Percentiles rank a stretch among this genome's conserved stretches.
phyloP scores from a whole-genome alignment of 129 eudicot genomes.

The Artemisia argyi region DNA sequence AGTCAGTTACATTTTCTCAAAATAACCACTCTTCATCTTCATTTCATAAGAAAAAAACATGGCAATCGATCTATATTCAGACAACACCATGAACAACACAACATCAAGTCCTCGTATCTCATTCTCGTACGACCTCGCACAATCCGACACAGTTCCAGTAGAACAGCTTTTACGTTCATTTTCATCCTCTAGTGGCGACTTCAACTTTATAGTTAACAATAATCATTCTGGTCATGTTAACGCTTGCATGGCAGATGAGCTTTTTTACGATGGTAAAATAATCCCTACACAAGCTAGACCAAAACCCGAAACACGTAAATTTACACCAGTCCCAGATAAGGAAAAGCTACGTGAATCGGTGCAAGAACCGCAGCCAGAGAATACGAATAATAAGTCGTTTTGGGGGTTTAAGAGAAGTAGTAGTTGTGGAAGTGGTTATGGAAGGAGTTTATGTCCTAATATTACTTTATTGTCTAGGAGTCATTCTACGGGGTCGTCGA shows the following conservation, averaged over 20 bases:
- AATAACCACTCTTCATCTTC: conserved; percentile 26
- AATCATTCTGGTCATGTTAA: conserved; percentile 44
- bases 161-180: conserved; percentile 63
- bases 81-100: conserved; percentile 29
- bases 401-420: conserved; percentile 81
- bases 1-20: conserved; percentile 13
- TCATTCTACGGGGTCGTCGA: conserved; percentile 77
- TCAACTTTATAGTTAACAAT: conserved; percentile 67
- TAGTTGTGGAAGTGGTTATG: conserved; percentile 76
- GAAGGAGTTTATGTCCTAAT: conserved; percentile 64
- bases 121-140: conserved; percentile 76
- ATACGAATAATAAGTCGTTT: conserved; percentile 51
- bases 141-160: conserved; percentile 54
- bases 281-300: conserved; percentile 55
- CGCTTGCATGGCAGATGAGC: conserved; percentile 79
- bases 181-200: conserved; percentile 56
- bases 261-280: conserved; percentile 73
- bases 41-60: conserved; percentile 29
- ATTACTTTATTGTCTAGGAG: conserved; percentile 73
- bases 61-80: conserved; percentile 69
- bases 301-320: neutral
- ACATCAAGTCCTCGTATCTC: conserved; percentile 78
- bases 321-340: conserved; percentile 1
- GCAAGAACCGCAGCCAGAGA: conserved; percentile 1
- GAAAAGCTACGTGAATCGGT: neutral